Conservation (phyloP, 352 stramenopile genomes). For the Salisapilia sapeloensis region DNA sequence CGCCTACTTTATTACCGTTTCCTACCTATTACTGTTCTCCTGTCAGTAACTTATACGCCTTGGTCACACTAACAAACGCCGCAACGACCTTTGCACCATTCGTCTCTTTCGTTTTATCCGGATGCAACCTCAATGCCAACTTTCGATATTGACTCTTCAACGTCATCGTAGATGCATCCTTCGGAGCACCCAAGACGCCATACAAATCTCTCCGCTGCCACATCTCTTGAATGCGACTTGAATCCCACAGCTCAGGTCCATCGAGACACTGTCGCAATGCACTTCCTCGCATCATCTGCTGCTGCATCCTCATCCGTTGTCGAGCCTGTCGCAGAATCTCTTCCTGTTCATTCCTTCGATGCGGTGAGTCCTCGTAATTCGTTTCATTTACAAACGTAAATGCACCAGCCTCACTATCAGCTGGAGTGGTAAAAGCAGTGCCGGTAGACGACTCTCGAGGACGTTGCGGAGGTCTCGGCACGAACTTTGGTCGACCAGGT, state of each 20-base stretch:
- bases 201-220: slow-evolving; percentile 65
- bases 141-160: slow-evolving; percentile 77
- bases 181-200: slow-evolving; percentile 47
- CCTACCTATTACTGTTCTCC: too few species aligned
- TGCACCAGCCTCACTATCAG: neutral
- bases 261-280: slow-evolving; percentile 17
- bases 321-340: slow-evolving; percentile 56
- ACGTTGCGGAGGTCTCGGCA: slow-evolving; percentile 5
- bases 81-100: slow-evolving; percentile 15
- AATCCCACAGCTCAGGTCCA: slow-evolving; percentile 56
- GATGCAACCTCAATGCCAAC: slow-evolving; percentile 70
- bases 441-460: slow-evolving; percentile 6
- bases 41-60: slow-evolving; percentile 63
- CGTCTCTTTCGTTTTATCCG: slow-evolving; percentile 39
- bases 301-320: slow-evolving; percentile 65
- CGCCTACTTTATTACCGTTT: too few species aligned
- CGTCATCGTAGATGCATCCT: slow-evolving; percentile 36
- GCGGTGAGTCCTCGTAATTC: neutral
- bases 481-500: slow-evolving; percentile 2
- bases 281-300: slow-evolving; percentile 15
- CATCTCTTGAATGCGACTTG: slow-evolving; percentile 60
- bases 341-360: slow-evolving; percentile 44
- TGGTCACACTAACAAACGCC: slow-evolving; percentile 60
- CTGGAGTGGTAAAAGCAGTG: neutral
- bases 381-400: neutral